phyloP scores from a whole-genome alignment of 2,329 filamentous ascomycete species.

The Colletotrichum navitas region DNA sequence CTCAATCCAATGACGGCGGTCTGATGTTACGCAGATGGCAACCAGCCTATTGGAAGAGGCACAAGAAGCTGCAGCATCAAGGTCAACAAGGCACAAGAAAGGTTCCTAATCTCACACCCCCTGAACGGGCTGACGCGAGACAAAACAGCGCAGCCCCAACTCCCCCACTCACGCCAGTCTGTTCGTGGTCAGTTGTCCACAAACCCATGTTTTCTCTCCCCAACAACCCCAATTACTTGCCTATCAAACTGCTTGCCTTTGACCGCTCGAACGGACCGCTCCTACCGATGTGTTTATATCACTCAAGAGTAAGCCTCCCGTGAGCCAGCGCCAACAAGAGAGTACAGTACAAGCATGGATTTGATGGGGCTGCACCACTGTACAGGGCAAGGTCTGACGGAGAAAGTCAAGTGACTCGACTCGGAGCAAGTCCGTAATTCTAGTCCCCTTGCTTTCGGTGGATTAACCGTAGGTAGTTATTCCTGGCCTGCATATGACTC shows the following conservation, averaged over 20 bases:
- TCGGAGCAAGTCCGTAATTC: conserved; percentile 43
- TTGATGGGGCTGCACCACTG: neutral
- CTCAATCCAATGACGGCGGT: neutral
- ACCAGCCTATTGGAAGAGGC: conserved; percentile 7
- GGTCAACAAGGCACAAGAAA: conserved; percentile 1
- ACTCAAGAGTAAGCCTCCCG: conserved; percentile 44
- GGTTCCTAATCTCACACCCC: conserved; percentile 30
- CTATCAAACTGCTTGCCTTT: conserved; percentile 41
- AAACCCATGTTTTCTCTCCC: conserved; percentile 42
- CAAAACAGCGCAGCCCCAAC: conserved; percentile 43
- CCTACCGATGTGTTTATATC: conserved; percentile 56
- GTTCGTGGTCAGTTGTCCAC: conserved; percentile 37
- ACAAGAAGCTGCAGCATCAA: neutral
- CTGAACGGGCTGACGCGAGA: neutral
- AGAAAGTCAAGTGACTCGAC: conserved; percentile 49
- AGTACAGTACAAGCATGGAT: conserved; percentile 1
- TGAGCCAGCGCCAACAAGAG: conserved; percentile 46
- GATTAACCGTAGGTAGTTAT: conserved; percentile 43
- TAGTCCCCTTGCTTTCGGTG: conserved; percentile 45
- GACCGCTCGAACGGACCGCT: conserved; percentile 57
- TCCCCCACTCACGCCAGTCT: conserved; percentile 41
- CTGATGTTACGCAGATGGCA: neutral
- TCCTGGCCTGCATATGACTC: conserved; percentile 43
- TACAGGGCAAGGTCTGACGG: conserved; percentile 12
- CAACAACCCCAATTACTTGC: conserved; percentile 23